These are phyloP conservation scores for Acer campestre DNA, from an alignment of 345 rosid genomes.

Conservation along the genomic window DNA sequence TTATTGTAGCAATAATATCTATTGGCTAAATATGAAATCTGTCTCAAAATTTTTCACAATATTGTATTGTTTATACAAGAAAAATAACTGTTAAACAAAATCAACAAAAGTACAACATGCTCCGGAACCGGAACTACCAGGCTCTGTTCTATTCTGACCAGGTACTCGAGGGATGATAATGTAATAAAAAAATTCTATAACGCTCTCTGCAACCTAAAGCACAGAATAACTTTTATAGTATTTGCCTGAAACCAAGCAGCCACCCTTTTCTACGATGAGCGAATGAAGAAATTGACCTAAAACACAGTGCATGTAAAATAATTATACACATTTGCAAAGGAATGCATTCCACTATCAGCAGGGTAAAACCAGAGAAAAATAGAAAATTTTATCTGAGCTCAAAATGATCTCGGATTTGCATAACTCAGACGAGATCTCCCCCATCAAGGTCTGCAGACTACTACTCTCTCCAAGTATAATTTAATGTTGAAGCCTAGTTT, in stretches of 20 bases:
- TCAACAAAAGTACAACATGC: conserved; percentile 45
- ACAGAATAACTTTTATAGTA: conserved; percentile 6
- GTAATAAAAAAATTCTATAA: conserved; percentile 22
- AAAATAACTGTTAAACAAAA: conserved; percentile 27
- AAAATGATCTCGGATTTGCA: neutral
- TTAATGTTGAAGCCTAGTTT: conserved; percentile 9
- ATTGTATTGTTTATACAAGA: conserved; percentile 46
- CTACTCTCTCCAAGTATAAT: neutral
- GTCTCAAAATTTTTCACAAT: conserved; percentile 54
- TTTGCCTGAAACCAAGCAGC: conserved; percentile 25
- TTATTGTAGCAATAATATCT: conserved; percentile 22
- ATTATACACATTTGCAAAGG: conserved; percentile 61
- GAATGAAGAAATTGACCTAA: conserved; percentile 30
- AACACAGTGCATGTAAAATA: conserved; percentile 16
- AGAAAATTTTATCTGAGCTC: conserved; percentile 16
- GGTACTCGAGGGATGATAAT: conserved; percentile 6
- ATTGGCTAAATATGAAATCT: conserved; percentile 20
- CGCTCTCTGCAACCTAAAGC: conserved; percentile 10
- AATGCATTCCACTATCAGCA: conserved; percentile 36
- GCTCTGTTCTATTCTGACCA: conserved; percentile 27
- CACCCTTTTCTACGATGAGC: conserved; percentile 30
- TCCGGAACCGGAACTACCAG: conserved; percentile 28
- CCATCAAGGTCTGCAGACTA: conserved; percentile 17
- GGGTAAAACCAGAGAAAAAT: conserved; percentile 7
- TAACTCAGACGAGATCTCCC: conserved; percentile 11